A percentile compares a stretch with the other conserved stretches of the same genome.
Evolutionary conservation across 208 protist genomes (phyloP).

Genomic region (Angomonas deanei): DNA sequence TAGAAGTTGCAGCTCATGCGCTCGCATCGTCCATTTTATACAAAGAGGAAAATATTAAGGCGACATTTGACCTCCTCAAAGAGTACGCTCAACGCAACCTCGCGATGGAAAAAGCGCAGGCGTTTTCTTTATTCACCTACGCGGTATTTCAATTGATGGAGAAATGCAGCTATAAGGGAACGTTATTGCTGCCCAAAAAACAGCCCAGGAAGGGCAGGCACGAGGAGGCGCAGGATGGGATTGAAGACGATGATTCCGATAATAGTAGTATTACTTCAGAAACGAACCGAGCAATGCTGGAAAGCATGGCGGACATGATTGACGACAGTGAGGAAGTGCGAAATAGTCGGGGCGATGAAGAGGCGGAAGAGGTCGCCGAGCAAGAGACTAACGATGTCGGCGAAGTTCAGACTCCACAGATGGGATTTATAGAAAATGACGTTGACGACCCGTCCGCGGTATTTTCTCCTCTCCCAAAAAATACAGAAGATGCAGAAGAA

Average conservation of each 20-base stretch:
- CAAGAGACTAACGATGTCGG: not conserved
- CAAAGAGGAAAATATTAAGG: constrained; percentile 73
- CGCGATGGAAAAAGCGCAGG: constrained; percentile 31
- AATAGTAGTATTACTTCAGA: constrained; percentile 27
- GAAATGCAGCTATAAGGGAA: constrained; percentile 78
- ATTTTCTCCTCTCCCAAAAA: not conserved
- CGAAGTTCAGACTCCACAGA: not conserved
- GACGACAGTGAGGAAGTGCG: constrained; percentile 20
- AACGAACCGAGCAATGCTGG: constrained; percentile 16
- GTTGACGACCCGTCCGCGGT: not conserved
- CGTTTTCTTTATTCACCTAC: constrained; percentile 56
- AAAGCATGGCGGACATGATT: constrained; percentile 26
- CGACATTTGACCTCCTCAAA: constrained; percentile 58
- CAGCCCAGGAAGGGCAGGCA: constrained; percentile 13
- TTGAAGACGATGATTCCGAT: constrained; percentile 18
- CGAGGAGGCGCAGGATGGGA: constrained; percentile 10
- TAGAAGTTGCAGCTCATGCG: constrained; percentile 69
- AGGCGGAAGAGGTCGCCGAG: constrained; percentile 2
- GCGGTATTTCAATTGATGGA: constrained; percentile 84
- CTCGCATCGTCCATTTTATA: constrained; percentile 80
- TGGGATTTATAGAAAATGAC: not conserved
- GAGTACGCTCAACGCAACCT: constrained; percentile 36
- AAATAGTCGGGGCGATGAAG: not conserved
- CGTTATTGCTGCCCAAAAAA: constrained; percentile 57
- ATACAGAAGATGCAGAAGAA: not conserved